A percentile compares a stretch with the other conserved stretches of the same genome.
phyloP scores from a whole-genome alignment of 352 stramenopile genomes.

The Globisporangium radiosum region DNA sequence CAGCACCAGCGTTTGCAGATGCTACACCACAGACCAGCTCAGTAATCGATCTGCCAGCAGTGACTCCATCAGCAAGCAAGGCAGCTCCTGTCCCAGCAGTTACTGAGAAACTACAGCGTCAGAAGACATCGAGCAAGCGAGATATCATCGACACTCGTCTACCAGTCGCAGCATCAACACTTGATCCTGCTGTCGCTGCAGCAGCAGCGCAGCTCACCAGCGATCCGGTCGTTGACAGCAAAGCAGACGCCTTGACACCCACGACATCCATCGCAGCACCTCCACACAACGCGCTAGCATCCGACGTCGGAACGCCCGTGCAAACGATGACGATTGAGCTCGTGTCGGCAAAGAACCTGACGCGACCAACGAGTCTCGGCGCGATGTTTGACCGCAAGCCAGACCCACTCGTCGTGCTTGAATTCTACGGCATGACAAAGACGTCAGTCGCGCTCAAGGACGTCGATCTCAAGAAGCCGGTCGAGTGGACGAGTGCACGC shows the following conservation, averaged over 20 bases:
- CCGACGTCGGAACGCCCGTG: background rate
- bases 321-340: slow-evolving; percentile 24
- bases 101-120: background rate
- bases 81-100: background rate
- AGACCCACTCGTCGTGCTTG: slow-evolving; percentile 26
- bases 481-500: slow-evolving; percentile 17
- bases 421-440: slow-evolving; percentile 21
- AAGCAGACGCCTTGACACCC: background rate
- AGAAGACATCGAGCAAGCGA: background rate
- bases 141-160: background rate
- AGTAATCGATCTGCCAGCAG: background rate
- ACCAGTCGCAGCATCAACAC: background rate
- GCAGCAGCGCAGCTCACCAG: no score
- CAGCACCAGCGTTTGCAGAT: background rate
- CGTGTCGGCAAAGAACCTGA: slow-evolving; percentile 19
- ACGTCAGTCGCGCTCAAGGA: slow-evolving; percentile 21
- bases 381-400: slow-evolving; percentile 32
- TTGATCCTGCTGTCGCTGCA: background rate
- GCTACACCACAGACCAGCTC: background rate
- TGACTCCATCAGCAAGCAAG: background rate
- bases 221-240: background rate
- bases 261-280: background rate
- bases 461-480: slow-evolving; percentile 29
- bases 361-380: slow-evolving; percentile 23
- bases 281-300: background rate